Conservation (phyloP, 805 yeast species). For the Metschnikowia cerradonensis region DNA sequence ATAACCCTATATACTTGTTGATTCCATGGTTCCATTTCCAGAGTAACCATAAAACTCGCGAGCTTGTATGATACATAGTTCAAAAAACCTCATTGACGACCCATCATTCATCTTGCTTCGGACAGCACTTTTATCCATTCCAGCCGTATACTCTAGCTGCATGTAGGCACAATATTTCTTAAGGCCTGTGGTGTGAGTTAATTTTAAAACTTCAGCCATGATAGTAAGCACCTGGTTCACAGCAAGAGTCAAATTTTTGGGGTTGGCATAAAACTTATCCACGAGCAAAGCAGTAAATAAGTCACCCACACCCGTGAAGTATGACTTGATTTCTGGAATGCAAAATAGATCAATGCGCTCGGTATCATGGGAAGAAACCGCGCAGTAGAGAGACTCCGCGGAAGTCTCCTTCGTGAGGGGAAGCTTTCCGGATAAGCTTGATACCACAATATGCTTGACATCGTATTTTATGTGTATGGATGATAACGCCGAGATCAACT, state of each 20-base stretch:
- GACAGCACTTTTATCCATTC: neutral
- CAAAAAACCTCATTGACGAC: conserved; percentile 64
- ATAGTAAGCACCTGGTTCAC: conserved; percentile 54
- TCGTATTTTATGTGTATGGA: conserved; percentile 9
- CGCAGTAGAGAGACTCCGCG: conserved; percentile 25
- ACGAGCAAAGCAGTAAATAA: conserved; percentile 75
- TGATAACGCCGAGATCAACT: conserved; percentile 12
- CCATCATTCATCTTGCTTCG: conserved; percentile 53
- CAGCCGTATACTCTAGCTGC: conserved; percentile 10
- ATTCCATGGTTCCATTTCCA: conserved; percentile 19
- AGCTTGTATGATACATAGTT: conserved; percentile 63
- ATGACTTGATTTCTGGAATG: conserved; percentile 64
- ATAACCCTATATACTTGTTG: neutral
- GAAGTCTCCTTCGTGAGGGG: conserved; percentile 4
- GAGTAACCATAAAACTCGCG: conserved; percentile 34
- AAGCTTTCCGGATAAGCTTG: conserved; percentile 15
- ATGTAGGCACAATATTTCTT: conserved; percentile 26
- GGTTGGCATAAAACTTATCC: conserved; percentile 48
- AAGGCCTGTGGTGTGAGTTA: conserved; percentile 42
- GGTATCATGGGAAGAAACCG: conserved; percentile 16
- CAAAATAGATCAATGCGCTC: conserved; percentile 29
- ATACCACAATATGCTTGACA: conserved; percentile 15
- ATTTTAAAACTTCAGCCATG: conserved; percentile 48
- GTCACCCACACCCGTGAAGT: conserved; percentile 96
- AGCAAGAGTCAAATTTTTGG: conserved; percentile 25